Percentiles rank a stretch among this genome's conserved stretches.
phyloP scores from a whole-genome alignment of 495 filamentous ascomycete genomes.

The Penicillium turbatum region DNA sequence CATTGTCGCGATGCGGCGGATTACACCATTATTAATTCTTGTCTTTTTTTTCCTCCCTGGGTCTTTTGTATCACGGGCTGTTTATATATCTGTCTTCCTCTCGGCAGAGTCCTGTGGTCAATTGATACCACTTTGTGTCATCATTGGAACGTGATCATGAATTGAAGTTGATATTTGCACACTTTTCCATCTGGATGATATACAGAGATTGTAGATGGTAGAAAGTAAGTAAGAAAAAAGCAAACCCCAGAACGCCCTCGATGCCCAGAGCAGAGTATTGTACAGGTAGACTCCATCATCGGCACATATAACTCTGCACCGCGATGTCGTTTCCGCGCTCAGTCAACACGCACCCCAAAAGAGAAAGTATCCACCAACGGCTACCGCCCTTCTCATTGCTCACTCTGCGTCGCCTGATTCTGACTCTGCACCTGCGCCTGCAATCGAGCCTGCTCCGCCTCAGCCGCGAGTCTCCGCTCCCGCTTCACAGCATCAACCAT shows the following conservation, averaged over 20 bases:
- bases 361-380: not conserved
- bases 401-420: constrained; percentile 13
- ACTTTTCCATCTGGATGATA: constrained; percentile 2
- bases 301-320: constrained; percentile 17
- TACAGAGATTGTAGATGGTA: constrained; percentile 13
- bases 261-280: constrained; percentile 40
- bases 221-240: constrained; percentile 2
- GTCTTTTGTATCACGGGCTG: not conserved
- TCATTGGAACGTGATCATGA: constrained; percentile 10
- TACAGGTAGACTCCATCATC: constrained; percentile 21
- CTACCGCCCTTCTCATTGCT: not conserved
- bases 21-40: constrained; percentile 7
- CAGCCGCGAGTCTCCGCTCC: constrained; percentile 49
- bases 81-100: not conserved
- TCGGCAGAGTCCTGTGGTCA: not conserved
- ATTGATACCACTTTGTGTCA: not conserved
- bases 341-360: not conserved
- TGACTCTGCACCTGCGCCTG: constrained; percentile 21
- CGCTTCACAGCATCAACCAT: constrained; percentile 35
- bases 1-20: constrained; percentile 10
- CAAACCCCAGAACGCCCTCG: constrained; percentile 26
- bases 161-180: constrained; percentile 10
- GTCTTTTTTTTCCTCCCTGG: not conserved
- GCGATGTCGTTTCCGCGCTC: not conserved
- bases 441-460: constrained; percentile 40